Percentiles rank a stretch among this genome's conserved stretches.
Conservation (phyloP, 257 asterid species). For the Nyctanthes arbortristis region DNA sequence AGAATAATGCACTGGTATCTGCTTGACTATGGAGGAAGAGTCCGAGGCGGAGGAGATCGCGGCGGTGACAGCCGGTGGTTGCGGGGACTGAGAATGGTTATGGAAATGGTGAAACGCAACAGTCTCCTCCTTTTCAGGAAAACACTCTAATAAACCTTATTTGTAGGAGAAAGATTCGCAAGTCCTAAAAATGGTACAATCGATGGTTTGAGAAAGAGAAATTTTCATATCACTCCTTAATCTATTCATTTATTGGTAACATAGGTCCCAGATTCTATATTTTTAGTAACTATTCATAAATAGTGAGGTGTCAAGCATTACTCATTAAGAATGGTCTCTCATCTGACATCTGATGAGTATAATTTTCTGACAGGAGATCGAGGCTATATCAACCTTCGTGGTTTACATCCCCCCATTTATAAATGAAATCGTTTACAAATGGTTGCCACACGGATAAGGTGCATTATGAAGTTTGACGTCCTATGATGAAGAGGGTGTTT, state of each 20-base stretch:
- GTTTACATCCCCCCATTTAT: no score
- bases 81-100: constrained; percentile 8
- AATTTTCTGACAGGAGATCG: no score
- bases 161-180: constrained; percentile 33
- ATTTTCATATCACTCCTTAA: background rate
- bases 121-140: constrained; percentile 24
- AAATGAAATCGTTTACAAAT: no score
- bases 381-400: no score
- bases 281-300: no score
- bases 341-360: no score
- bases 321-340: no score
- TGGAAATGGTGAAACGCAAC: constrained; percentile 42
- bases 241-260: background rate
- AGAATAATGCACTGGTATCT: background rate
- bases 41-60: constrained; percentile 23
- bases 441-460: no score
- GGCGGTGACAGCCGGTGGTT: constrained; percentile 13
- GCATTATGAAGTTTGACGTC: no score
- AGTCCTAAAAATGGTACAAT: no score
- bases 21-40: constrained; percentile 19
- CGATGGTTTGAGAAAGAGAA: background rate
- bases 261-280: background rate
- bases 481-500: no score
- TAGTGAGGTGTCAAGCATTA: no score
- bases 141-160: constrained; percentile 44